Percentiles rank a stretch among this genome's conserved stretches.
Conservation (phyloP, 2,329 filamentous ascomycete species). For the Aspergillus amoenus region DNA sequence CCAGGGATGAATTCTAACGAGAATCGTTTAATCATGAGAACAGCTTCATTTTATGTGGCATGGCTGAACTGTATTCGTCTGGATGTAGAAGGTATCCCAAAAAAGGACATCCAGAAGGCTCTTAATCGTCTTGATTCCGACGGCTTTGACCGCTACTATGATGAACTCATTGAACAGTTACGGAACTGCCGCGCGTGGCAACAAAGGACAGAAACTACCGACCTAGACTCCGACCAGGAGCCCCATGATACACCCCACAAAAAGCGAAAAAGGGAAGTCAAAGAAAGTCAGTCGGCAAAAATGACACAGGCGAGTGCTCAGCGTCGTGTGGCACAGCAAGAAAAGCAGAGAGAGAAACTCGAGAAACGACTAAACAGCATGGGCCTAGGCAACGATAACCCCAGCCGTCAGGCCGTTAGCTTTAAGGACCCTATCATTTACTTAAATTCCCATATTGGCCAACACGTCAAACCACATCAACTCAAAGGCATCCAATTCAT, state of each 20-base stretch:
- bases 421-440: conserved; percentile 46
- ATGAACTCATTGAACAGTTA: conserved; percentile 27
- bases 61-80: conserved; percentile 30
- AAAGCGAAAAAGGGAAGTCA: conserved; percentile 48
- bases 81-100: conserved; percentile 20
- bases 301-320: conserved; percentile 58
- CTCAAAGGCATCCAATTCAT: conserved; percentile 79
- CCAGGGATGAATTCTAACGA: conserved; percentile 4
- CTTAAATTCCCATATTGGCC: conserved; percentile 63
- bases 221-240: not conserved
- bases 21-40: conserved; percentile 23
- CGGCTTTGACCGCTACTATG: conserved; percentile 31
- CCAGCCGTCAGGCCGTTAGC: conserved; percentile 49
- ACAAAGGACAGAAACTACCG: not conserved
- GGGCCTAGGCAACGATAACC: conserved; percentile 36
- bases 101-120: conserved; percentile 22
- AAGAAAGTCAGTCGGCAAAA: conserved; percentile 51
- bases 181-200: conserved; percentile 17
- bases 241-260: conserved; percentile 40
- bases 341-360: conserved; percentile 46
- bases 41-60: conserved; percentile 31
- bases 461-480: conserved; percentile 74
- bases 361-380: conserved; percentile 30
- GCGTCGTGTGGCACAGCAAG: conserved; percentile 55
- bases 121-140: conserved; percentile 23